Conservation (phyloP, 2,329 filamentous ascomycete genomes). For the Aspergillus costaricaensis region DNA sequence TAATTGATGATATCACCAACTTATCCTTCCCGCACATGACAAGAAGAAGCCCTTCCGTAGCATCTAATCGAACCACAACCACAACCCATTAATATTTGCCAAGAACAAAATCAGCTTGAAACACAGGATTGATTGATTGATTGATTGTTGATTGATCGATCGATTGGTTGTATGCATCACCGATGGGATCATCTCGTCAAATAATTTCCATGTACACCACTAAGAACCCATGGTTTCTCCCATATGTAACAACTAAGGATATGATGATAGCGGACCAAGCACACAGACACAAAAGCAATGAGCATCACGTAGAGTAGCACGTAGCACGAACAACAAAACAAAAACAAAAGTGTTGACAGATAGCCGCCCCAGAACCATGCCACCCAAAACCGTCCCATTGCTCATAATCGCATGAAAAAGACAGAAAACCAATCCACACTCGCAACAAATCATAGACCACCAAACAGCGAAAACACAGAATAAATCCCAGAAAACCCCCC, state of each 20-base stretch:
- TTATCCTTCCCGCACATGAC: no score
- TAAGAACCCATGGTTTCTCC: constrained; percentile 10
- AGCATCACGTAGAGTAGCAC: constrained; percentile 7
- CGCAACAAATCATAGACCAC: background rate
- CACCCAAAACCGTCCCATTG: constrained; percentile 27
- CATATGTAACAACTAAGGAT: constrained; percentile 14
- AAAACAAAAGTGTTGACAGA: constrained; percentile 20
- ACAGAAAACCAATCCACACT: constrained; percentile 11
- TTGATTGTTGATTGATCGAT: background rate
- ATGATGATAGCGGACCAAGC: constrained; percentile 6
- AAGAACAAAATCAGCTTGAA: no score
- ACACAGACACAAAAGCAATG: background rate
- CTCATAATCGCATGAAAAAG: constrained; percentile 29
- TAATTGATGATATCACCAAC: no score
- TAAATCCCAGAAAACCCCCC: constrained; percentile 10
- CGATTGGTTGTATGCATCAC: background rate
- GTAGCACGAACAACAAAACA: constrained; percentile 8
- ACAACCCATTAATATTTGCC: no score
- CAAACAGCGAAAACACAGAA: constrained; percentile 18
- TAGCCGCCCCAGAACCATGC: constrained; percentile 28
- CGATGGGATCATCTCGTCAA: background rate
- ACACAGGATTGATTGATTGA: background rate
- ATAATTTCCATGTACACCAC: constrained; percentile 12
- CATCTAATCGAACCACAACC: no score
- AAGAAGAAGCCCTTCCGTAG: no score